Percentiles rank a stretch among this genome's conserved stretches.
phyloP scores from a whole-genome alignment of 2,329 filamentous ascomycete genomes.

The Fusarium brevicatenulatum region DNA sequence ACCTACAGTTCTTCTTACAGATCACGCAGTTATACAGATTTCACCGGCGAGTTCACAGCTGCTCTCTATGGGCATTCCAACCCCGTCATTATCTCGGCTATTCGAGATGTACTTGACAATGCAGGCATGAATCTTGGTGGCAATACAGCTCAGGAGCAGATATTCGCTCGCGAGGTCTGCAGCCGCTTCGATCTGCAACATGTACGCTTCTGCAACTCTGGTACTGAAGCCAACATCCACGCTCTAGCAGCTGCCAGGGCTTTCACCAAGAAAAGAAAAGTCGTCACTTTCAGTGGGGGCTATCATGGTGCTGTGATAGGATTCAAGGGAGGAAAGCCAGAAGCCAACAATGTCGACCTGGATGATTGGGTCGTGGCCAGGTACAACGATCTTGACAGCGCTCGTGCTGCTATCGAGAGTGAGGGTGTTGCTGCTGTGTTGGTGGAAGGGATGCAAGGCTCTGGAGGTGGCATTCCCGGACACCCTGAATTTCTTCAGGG shows the following conservation, averaged over 20 bases:
- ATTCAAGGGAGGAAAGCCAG: slow-evolving; percentile 48
- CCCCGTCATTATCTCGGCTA: slow-evolving; percentile 60
- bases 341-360: slow-evolving; percentile 59
- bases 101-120: slow-evolving; percentile 56
- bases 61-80: slow-evolving; percentile 74
- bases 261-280: slow-evolving; percentile 56
- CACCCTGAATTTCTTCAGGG: slow-evolving; percentile 61
- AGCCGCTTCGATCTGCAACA: slow-evolving; percentile 64
- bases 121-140: slow-evolving; percentile 66
- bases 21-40: slow-evolving; percentile 62
- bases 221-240: slow-evolving; percentile 72
- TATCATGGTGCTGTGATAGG: slow-evolving; percentile 52
- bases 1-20: background rate
- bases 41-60: slow-evolving; percentile 72
- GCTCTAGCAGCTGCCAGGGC: slow-evolving; percentile 64
- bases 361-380: slow-evolving; percentile 68
- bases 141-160: slow-evolving; percentile 61
- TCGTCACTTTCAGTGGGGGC: slow-evolving; percentile 62
- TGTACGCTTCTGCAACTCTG: slow-evolving; percentile 71
- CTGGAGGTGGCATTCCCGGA: slow-evolving; percentile 66
- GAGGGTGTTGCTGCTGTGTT: slow-evolving; percentile 69
- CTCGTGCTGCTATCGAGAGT: slow-evolving; percentile 54
- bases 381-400: slow-evolving; percentile 68
- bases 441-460: slow-evolving; percentile 73
- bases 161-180: slow-evolving; percentile 63